Percentiles rank a stretch among this genome's conserved stretches.
phyloP scores from a whole-genome alignment of 345 rosid species.

The Hibiscus tridactylites region DNA sequence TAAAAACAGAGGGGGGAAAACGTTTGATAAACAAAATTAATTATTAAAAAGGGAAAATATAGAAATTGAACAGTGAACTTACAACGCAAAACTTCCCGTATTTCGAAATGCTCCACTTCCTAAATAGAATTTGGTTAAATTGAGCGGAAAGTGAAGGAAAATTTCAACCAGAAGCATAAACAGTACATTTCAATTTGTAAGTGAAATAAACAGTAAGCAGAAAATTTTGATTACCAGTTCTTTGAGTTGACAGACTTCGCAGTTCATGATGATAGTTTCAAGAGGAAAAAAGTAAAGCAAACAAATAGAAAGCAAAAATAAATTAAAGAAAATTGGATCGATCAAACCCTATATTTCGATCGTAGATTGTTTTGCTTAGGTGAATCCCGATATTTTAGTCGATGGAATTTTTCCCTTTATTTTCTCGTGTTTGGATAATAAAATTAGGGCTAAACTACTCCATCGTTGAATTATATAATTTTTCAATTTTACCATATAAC shows the following conservation, averaged over 20 bases:
- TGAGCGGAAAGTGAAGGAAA: background rate
- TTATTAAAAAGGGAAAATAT: background rate
- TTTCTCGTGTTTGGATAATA: background rate
- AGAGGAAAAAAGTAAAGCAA: background rate
- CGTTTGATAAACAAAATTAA: background rate
- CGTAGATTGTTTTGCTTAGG: background rate
- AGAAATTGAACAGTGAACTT: constrained; percentile 23
- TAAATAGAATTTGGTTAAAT: constrained; percentile 14
- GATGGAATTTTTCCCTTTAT: background rate
- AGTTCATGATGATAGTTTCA: constrained; percentile 45
- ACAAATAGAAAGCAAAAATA: background rate
- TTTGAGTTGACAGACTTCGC: constrained; percentile 88
- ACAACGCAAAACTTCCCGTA: constrained; percentile 85
- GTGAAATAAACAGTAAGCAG: background rate
- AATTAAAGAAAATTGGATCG: background rate
- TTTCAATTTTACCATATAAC: too few relatives aligned
- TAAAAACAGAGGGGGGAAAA: background rate
- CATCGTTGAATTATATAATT: too few relatives aligned
- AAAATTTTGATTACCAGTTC: constrained; percentile 52
- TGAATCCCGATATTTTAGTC: background rate
- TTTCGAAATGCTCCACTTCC: constrained; percentile 86
- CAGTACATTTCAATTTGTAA: background rate
- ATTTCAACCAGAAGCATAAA: constrained; percentile 8
- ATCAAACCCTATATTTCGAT: background rate
- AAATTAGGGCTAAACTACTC: background rate